Percentiles rank a stretch among this genome's conserved stretches.
Conservation (phyloP, 2,329 filamentous ascomycete genomes). For the Stagonosporopsis chrysanthemi region DNA sequence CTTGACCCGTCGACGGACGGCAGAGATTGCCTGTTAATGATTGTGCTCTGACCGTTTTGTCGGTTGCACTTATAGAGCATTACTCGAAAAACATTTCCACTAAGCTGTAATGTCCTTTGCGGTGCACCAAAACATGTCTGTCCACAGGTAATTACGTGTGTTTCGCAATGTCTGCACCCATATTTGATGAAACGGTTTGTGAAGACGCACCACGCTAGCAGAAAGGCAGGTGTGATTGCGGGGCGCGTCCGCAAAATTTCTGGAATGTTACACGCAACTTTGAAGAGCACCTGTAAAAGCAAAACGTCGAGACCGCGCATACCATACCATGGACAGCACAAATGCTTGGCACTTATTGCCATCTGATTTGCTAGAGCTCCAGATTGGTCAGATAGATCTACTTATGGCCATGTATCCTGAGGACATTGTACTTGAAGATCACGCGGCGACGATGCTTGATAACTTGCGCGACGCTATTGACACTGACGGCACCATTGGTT, state of each 20-base stretch:
- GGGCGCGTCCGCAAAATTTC: conserved; percentile 9
- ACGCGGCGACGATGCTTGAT: conserved; percentile 18
- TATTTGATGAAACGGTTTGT: not conserved
- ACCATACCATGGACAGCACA: not conserved
- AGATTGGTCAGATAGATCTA: conserved; percentile 40
- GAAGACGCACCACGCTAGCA: conserved; percentile 8
- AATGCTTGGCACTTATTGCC: conserved; percentile 31
- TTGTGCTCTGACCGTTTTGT: not conserved
- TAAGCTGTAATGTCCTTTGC: not conserved
- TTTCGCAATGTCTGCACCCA: not conserved
- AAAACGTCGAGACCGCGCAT: not conserved
- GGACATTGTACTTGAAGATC: conserved; percentile 25
- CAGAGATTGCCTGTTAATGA: not conserved
- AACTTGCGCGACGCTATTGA: conserved; percentile 17
- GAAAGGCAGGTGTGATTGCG: conserved; percentile 5
- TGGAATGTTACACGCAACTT: not conserved
- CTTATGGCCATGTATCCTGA: conserved; percentile 41
- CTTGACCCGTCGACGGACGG: not conserved
- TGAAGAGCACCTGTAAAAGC: not conserved
- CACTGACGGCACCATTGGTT: not conserved
- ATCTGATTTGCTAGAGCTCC: conserved; percentile 34
- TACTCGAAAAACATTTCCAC: not conserved
- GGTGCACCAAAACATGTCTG: not conserved
- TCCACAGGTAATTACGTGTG: not conserved
- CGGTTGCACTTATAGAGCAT: conserved; percentile 1